Evolutionary conservation across 169 alveolate genomes (phyloP).

Genomic region (Cardiosporidium cionae): DNA sequence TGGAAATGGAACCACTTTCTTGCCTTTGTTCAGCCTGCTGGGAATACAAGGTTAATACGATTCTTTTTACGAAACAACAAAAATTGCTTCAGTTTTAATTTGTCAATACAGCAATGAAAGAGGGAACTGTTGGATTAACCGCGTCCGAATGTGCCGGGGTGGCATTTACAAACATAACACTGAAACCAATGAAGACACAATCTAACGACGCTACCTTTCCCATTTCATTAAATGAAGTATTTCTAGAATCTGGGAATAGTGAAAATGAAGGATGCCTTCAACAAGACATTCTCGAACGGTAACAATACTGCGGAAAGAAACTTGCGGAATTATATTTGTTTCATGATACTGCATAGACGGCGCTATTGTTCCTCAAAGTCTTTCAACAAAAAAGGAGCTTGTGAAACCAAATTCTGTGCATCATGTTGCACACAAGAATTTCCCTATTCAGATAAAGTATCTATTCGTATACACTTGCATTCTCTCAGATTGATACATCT

Average conservation of each 20-base stretch:
- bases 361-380: no score
- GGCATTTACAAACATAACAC: constrained; percentile 56
- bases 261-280: no score
- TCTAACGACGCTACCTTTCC: not conserved
- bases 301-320: no score
- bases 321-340: no score
- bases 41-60: constrained; percentile 33
- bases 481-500: no score
- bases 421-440: not conserved
- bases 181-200: not conserved
- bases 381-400: not conserved
- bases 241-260: no score
- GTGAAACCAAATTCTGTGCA: not conserved
- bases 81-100: not conserved
- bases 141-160: constrained; percentile 60
- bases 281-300: no score
- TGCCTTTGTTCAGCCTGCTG: constrained; percentile 52
- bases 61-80: not conserved
- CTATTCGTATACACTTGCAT: no score
- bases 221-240: not conserved
- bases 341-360: no score
- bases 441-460: not conserved
- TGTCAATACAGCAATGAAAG: not conserved
- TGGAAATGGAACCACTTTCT: constrained; percentile 38
- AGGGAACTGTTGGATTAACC: constrained; percentile 59